Conservation (phyloP, 129 eudicot genomes). For the Glebionis coronaria region DNA sequence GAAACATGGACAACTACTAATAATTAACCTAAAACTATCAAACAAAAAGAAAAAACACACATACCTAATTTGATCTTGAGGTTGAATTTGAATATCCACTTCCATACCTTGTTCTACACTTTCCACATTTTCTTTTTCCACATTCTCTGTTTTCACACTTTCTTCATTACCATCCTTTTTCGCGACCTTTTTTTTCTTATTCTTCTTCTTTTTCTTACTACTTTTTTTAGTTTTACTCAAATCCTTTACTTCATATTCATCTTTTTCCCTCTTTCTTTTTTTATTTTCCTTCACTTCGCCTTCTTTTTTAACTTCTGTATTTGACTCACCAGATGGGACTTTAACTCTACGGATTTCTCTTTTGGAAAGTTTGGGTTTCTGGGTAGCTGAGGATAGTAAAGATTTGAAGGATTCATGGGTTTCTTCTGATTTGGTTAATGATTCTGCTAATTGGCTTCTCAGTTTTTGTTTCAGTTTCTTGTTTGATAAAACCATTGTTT, state of each 20-base stretch:
- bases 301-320: conserved; percentile 2
- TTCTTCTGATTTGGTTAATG: conserved; percentile 33
- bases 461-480: conserved; percentile 81
- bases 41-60: too few species aligned
- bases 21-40: too few species aligned
- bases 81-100: conserved; percentile 19
- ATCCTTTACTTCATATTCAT: conserved; percentile 27
- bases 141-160: conserved; percentile 14
- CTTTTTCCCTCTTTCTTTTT: conserved; percentile 43
- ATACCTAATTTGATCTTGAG: conserved; percentile 41
- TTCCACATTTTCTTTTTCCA: conserved; percentile 24
- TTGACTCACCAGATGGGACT: conserved; percentile 17
- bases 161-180: conserved; percentile 39
- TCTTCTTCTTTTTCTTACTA: conserved; percentile 34
- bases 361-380: conserved; percentile 56
- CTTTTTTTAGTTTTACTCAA: conserved; percentile 18
- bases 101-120: conserved; percentile 28
- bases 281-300: conserved; percentile 20
- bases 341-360: conserved; percentile 65
- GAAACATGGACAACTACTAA: too few species aligned
- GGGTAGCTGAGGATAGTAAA: conserved; percentile 38
- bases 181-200: conserved; percentile 39
- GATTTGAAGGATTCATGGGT: conserved; percentile 42
- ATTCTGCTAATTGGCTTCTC: conserved; percentile 48
- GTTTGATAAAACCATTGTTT: conserved; percentile 71